Percentiles rank a stretch among this genome's conserved stretches.
phyloP scores from a whole-genome alignment of 768 basidiomycete genomes.

The Suillus alpinus region DNA sequence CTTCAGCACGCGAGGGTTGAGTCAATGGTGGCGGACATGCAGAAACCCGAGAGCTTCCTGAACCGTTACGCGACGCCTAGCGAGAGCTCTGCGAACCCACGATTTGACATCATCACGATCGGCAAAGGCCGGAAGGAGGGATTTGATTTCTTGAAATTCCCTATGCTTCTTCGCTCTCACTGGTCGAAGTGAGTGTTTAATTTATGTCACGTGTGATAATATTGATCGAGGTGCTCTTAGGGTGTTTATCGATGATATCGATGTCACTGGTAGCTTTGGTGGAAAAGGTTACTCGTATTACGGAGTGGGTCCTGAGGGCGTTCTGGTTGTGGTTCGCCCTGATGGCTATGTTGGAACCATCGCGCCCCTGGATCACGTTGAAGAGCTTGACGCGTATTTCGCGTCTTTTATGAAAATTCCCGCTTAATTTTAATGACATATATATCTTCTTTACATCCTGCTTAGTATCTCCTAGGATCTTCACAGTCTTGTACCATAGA shows the following conservation, averaged over 20 bases:
- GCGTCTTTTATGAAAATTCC: constrained; percentile 33
- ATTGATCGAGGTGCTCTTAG: constrained; percentile 28
- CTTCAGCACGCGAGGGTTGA: constrained; percentile 23
- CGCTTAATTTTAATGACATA: not conserved
- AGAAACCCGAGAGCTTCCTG: constrained; percentile 25
- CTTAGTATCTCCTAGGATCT: not conserved
- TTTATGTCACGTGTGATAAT: not conserved
- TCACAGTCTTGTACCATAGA: not conserved
- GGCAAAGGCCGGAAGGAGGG: constrained; percentile 30
- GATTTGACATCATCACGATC: constrained; percentile 31
- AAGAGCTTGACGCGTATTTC: constrained; percentile 47
- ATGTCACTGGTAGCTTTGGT: constrained; percentile 41
- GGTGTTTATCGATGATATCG: constrained; percentile 57
- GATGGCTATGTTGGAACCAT: constrained; percentile 61
- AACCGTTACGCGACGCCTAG: constrained; percentile 17
- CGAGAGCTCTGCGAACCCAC: constrained; percentile 21
- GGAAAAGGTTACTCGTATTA: constrained; percentile 57
- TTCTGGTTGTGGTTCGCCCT: constrained; percentile 28
- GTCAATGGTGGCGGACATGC: constrained; percentile 26
- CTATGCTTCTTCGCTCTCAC: constrained; percentile 32
- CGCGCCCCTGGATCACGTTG: constrained; percentile 40
- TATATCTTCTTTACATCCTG: not conserved
- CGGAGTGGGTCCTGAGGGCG: constrained; percentile 36
- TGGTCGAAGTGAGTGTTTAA: constrained; percentile 39
- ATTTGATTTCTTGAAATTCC: constrained; percentile 31